Base-by-base conservation (phyloP, 768 basidiomycete genomes). In the Leucosporidium creatinivorum region DNA sequence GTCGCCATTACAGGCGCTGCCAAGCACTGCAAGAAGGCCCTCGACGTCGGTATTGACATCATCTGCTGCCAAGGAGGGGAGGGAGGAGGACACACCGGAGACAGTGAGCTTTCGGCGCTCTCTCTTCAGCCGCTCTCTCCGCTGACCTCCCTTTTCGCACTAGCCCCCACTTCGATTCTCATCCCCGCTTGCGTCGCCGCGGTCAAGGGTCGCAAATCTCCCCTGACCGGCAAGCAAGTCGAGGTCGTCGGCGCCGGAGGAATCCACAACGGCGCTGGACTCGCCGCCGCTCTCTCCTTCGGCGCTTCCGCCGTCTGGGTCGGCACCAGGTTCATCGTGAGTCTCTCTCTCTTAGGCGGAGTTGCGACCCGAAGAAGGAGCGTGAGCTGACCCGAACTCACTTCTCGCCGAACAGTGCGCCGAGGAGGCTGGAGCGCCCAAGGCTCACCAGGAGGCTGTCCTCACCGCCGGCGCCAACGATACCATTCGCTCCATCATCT, bases 31-130 rank as follows among this genome's bases (percentile, higher is more conserved):
- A 39, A 60, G 54, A 76, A 77, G 63, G 77, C 77, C 26, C 67
- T 70, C 39, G 89, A 83, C 4, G 87, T 82, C 47, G 93, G 93
- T 47, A 88, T 90, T 39, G 93, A 97, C 75, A 81, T 97, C 68
- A 93, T 97, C 76, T 96, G 93, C 74, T 91, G 91, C 5, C 67
- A 94, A 79, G 92, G 88, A 3, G 89, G 91, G 30, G 93, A 96
- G 79, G 93, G 89, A 48, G 91, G 91, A 62, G 89, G 89, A 19
- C 91, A 92, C 81, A 94, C 93, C 0, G 93, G 93, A 28, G 86
- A 89, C 69, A 85, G 87, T 13, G 84, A 92, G 1, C 15, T 17
- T 44, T 33, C 33, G 39, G 8, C 39, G 39, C 39, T 44, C 39
- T 44, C 39, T 44, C 39, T 15, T 44, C 39, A 13, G 3, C 15